Evolutionary conservation across 1,284 basidiomycete genomes (phyloP).

Genomic region (Naganishia cerealis): DNA sequence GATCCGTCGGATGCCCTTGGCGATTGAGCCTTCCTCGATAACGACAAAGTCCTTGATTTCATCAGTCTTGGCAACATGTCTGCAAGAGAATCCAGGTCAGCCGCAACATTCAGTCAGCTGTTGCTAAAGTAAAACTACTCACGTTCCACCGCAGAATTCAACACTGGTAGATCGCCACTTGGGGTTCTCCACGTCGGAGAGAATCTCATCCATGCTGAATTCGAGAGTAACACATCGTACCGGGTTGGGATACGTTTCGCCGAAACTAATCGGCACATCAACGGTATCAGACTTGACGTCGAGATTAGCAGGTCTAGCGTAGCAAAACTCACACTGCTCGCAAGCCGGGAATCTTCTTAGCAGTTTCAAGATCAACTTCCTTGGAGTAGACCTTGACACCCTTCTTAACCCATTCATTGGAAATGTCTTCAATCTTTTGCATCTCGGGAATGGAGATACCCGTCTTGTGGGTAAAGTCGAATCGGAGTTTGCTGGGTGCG

Average conservation of each 20-base stretch:
- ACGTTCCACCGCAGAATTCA: constrained; percentile 98
- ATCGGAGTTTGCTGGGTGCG: constrained; percentile 89
- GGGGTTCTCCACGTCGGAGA: constrained; percentile 77
- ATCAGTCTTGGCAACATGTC: constrained; percentile 89
- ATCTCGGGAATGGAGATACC: constrained; percentile 75
- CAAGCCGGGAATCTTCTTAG: constrained; percentile 84
- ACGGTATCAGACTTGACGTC: background rate
- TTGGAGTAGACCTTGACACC: constrained; percentile 86
- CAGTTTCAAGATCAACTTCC: constrained; percentile 77
- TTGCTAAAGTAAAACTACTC: constrained; percentile 49
- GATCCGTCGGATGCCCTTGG: constrained; percentile 93
- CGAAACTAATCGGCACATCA: constrained; percentile 60
- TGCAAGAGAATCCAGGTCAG: constrained; percentile 45
- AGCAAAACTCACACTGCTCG: constrained; percentile 66
- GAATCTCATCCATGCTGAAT: constrained; percentile 81
- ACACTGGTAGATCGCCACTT: constrained; percentile 88
- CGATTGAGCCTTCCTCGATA: constrained; percentile 92
- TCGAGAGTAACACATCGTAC: constrained; percentile 91
- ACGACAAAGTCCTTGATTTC: constrained; percentile 96
- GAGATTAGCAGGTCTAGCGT: background rate
- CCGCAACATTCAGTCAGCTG: background rate
- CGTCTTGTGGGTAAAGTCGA: constrained; percentile 97
- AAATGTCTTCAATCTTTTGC: constrained; percentile 77
- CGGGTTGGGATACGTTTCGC: constrained; percentile 95
- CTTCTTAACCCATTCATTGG: constrained; percentile 82